Percentiles rank a stretch among this genome's conserved stretches.
phyloP scores from a whole-genome alignment of 208 protist species.

The Leptomonas pyrrhocoris region DNA sequence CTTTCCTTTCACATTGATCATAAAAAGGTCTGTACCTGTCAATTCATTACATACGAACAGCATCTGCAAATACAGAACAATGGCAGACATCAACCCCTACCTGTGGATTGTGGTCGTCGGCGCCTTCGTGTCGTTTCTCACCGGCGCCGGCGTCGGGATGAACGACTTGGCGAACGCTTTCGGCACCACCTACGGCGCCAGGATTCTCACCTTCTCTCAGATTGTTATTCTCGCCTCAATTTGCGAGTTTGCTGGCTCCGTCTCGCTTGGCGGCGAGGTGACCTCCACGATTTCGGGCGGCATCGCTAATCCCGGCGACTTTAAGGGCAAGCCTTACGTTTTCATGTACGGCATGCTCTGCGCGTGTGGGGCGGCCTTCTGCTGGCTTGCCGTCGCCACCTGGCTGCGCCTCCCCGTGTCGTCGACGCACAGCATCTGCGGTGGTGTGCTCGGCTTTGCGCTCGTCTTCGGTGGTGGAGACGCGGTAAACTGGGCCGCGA shows the following conservation, averaged over 20 bases:
- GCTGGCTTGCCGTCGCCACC: constrained; percentile 68
- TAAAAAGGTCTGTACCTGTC: no score
- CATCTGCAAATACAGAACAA: no score
- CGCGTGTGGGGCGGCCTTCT: constrained; percentile 60
- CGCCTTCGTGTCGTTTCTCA: constrained; percentile 77
- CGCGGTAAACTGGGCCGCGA: constrained; percentile 62
- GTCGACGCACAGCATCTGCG: constrained; percentile 85
- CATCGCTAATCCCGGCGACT: constrained; percentile 65
- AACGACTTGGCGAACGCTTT: constrained; percentile 94
- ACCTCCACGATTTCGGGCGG: constrained; percentile 80
- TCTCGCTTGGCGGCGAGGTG: constrained; percentile 69
- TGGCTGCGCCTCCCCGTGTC: constrained; percentile 74
- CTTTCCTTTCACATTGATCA: no score
- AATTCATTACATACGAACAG: no score
- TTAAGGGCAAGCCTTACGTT: constrained; percentile 66
- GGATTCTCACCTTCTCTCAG: constrained; percentile 72
- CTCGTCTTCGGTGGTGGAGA: constrained; percentile 69
- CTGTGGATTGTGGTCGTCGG: constrained; percentile 81
- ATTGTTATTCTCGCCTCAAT: constrained; percentile 84
- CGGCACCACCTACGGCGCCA: constrained; percentile 85
- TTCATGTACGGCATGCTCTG: constrained; percentile 89
- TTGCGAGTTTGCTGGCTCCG: constrained; percentile 80
- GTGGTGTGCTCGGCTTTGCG: constrained; percentile 80
- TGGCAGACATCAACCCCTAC: constrained; percentile 43
- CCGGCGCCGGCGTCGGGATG: constrained; percentile 79